Base-by-base conservation (phyloP, 2,329 filamentous ascomycete genomes). In the Simplicillium sp. region DNA sequence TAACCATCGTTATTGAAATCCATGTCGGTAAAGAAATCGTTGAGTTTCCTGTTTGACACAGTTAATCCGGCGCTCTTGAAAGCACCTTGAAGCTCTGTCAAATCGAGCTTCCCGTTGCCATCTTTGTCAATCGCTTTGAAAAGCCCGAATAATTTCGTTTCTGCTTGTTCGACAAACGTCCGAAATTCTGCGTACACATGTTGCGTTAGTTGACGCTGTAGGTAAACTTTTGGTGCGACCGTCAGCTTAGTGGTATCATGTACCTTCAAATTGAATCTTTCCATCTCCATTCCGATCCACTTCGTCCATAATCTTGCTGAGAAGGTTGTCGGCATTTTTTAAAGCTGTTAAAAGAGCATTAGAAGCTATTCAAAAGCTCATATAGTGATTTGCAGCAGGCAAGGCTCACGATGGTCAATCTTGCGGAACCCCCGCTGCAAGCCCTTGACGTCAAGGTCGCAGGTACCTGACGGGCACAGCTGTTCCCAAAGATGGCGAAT, bases 211-310 rank as follows among this genome's bases (percentile, higher is more conserved):
- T 9, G 9, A 14, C 28, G 28, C 37, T 15, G 34, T 34, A 41
- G 25, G 29, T 20, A 13, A 4, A 17, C 15, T 7, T 13, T 14
- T 15, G 20, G 25, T n/a, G 18, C 7, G 18, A 3, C 12, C 37
- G 28, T 11, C 12, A 6, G 34, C 25, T 20, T 3, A 11, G 3
- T 11, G 8, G 36, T 36, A 9, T 13, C n/a, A 8, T n/a, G 9
- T 71, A 92, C 87, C 87, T 65, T 88, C 77, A 59, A 87, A 96
- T 62, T 94, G 84, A 52, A 98, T 97, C 55, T 80, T 82, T 48
- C 90, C 87, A 61, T 97, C 88, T 18, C 80, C 78, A 57, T 89
- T 88, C 43, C 80, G 84, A 58, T 98, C 92, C 47, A 96, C 88
- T 46, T 82, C 76, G 48, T 75, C 72, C 58, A 96, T 75, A 43